Conservation (phyloP, 176 grass and related monocot species). For the Hyparrhenia diplandra region DNA sequence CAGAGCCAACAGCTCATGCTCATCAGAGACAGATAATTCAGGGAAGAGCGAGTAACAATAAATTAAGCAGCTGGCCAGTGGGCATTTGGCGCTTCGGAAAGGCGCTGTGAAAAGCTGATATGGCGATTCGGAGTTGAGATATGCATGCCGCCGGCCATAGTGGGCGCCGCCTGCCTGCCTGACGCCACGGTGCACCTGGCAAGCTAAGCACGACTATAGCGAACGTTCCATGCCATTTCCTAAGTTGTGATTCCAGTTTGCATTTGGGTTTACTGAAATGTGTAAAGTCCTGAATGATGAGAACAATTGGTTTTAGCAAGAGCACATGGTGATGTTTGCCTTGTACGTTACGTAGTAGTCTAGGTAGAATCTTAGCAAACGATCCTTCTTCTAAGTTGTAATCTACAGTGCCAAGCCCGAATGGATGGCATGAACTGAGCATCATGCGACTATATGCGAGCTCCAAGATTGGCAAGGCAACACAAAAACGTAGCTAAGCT, state of each 20-base stretch:
- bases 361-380: too few relatives aligned
- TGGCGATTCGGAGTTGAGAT: background rate
- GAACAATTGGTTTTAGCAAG: background rate
- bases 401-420: too few relatives aligned
- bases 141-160: conserved; percentile 9
- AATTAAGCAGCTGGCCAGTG: background rate
- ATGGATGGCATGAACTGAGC: too few relatives aligned
- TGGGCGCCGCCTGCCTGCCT: background rate
- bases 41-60: background rate
- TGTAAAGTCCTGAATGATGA: background rate
- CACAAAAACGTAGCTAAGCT: background rate
- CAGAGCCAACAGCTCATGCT: background rate
- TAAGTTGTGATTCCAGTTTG: background rate
- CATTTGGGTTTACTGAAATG: background rate
- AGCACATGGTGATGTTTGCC: too few relatives aligned
- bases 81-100: background rate
- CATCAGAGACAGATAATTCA: too few relatives aligned
- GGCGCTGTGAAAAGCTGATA: background rate
- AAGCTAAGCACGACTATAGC: background rate
- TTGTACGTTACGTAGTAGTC: too few relatives aligned
- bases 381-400: too few relatives aligned
- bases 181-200: conserved; percentile 24
- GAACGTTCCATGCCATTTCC: background rate
- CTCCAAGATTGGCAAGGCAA: background rate
- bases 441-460: background rate